A percentile compares a stretch with the other conserved stretches of the same genome.
Conservation (phyloP, 306 rosid genomes). For the Crotalaria pallida region DNA sequence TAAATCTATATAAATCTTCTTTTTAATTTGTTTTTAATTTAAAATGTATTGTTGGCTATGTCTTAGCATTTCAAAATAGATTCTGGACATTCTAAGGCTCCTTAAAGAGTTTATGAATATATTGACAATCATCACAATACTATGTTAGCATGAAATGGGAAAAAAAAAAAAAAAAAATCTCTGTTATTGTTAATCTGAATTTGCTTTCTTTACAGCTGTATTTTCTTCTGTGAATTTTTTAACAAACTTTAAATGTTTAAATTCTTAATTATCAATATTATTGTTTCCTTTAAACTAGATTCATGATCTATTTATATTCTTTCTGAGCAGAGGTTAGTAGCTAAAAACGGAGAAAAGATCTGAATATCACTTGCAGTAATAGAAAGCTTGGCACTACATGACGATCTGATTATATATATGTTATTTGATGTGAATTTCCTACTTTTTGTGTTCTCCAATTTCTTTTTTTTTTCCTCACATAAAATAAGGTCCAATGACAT, state of each 20-base stretch:
- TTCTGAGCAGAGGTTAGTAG: background rate
- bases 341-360: background rate
- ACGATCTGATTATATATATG: background rate
- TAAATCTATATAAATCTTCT: background rate
- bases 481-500: background rate
- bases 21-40: background rate
- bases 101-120: background rate
- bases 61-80: background rate
- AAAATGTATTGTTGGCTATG: background rate
- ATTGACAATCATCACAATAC: background rate
- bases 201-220: background rate
- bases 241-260: background rate
- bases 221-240: background rate
- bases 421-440: background rate
- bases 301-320: background rate
- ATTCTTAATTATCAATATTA: background rate
- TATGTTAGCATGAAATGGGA: background rate
- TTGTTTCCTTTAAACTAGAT: background rate
- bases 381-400: background rate
- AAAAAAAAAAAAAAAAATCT: background rate
- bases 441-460: background rate
- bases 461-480: background rate
- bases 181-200: background rate
- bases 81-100: background rate
- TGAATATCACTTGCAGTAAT: background rate